Conservation (phyloP, 768 basidiomycete species). For the Paxillus ammoniavirescens region DNA sequence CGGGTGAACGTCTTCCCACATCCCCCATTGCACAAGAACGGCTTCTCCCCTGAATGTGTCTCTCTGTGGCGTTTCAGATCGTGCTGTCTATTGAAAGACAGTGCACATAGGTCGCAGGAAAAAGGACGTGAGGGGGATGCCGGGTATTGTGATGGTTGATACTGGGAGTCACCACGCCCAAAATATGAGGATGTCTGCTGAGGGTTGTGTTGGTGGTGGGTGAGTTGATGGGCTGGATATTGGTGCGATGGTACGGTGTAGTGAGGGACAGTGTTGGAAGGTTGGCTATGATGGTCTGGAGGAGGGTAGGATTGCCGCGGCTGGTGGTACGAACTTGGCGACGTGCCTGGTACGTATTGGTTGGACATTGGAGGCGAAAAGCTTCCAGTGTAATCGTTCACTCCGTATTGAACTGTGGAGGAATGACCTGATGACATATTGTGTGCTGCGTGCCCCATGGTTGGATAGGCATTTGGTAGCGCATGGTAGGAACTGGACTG, state of each 20-base stretch:
- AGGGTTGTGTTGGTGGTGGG: slow-evolving; percentile 12
- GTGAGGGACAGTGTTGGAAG: slow-evolving; percentile 34
- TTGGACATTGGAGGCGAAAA: slow-evolving; percentile 14
- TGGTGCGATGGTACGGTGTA: slow-evolving; percentile 27
- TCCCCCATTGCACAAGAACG: slow-evolving; percentile 78
- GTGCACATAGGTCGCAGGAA: slow-evolving; percentile 67
- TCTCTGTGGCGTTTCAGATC: slow-evolving; percentile 83
- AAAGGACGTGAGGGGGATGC: slow-evolving; percentile 62
- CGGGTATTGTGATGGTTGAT: slow-evolving; percentile 45
- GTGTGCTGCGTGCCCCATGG: slow-evolving; percentile 14
- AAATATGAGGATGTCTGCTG: slow-evolving; percentile 35
- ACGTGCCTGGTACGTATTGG: slow-evolving; percentile 19
- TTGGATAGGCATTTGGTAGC: slow-evolving; percentile 17
- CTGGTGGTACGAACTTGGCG: slow-evolving; percentile 20
- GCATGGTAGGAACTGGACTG: slow-evolving; percentile 21
- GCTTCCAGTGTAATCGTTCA: slow-evolving; percentile 16
- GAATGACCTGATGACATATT: slow-evolving; percentile 19
- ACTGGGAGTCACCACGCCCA: slow-evolving; percentile 27
- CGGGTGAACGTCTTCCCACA: slow-evolving; percentile 87
- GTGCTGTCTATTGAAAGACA: slow-evolving; percentile 85
- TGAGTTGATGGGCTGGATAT: slow-evolving; percentile 25
- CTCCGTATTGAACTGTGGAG: slow-evolving; percentile 20
- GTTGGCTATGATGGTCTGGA: slow-evolving; percentile 28
- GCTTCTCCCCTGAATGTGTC: slow-evolving; percentile 84
- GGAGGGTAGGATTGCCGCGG: slow-evolving; percentile 27